Evolutionary conservation across 352 stramenopile species (phyloP).

Genomic region (Pythium aquatile): DNA sequence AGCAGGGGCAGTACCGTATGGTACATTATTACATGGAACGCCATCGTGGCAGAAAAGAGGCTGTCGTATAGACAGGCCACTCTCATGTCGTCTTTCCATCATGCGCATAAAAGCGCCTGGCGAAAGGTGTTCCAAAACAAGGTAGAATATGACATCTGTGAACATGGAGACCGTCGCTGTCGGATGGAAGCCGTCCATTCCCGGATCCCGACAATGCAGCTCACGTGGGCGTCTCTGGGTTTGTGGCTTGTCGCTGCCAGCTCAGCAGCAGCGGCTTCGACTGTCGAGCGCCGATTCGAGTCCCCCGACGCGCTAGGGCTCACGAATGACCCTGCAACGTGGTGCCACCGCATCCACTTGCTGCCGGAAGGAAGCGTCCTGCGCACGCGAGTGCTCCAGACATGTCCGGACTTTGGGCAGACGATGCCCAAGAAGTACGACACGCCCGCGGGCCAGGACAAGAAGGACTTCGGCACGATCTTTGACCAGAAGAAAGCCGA

Average conservation of each 20-base stretch:
- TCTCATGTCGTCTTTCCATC: too few relatives aligned
- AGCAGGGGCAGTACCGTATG: too few relatives aligned
- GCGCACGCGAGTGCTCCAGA: neutral
- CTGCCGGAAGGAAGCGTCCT: neutral
- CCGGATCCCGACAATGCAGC: too few relatives aligned
- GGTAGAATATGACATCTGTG: too few relatives aligned
- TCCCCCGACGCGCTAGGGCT: neutral
- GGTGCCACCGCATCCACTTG: slow-evolving; percentile 12
- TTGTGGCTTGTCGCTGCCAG: neutral
- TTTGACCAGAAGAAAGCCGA: neutral
- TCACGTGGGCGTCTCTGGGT: too few relatives aligned
- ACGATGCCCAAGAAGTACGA: slow-evolving; percentile 2
- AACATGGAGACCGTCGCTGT: too few relatives aligned
- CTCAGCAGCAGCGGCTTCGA: neutral
- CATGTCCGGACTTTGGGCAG: neutral
- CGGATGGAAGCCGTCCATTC: too few relatives aligned
- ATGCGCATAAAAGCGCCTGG: too few relatives aligned
- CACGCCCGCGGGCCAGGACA: neutral
- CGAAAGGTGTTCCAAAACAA: too few relatives aligned
- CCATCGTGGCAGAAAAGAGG: too few relatives aligned
- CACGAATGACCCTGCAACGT: neutral
- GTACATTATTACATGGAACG: too few relatives aligned
- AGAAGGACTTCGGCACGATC: neutral
- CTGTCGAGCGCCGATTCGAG: slow-evolving; percentile 1
- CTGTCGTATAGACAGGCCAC: too few relatives aligned